Evolutionary conservation across 768 basidiomycete species (phyloP).

Genomic region (Hypsizygus marmoreus): DNA sequence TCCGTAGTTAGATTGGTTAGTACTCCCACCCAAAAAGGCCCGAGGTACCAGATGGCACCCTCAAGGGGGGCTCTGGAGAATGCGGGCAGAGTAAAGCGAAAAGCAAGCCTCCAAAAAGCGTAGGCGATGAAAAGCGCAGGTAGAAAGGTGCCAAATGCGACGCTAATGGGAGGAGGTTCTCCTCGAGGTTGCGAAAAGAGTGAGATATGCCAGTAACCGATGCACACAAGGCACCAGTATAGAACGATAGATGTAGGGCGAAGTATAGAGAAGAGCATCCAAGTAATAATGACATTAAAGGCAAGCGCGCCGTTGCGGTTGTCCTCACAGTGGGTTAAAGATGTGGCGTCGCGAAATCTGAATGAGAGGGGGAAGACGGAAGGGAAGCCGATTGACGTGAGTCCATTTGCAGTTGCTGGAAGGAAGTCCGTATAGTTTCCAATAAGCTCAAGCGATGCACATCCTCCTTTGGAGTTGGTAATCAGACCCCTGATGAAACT

Average conservation of each 20-base stretch:
- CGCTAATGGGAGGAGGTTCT: constrained; percentile 66
- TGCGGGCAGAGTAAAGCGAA: constrained; percentile 71
- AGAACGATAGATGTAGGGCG: constrained; percentile 68
- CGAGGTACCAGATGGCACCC: constrained; percentile 70
- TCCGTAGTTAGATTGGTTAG: constrained; percentile 72
- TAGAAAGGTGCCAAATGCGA: constrained; percentile 77
- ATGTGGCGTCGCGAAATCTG: constrained; percentile 49
- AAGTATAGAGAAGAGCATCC: constrained; percentile 68
- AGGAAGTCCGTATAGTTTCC: constrained; percentile 74
- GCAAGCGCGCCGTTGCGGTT: constrained; percentile 68
- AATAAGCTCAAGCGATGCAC: constrained; percentile 66
- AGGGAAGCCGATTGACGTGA: constrained; percentile 74
- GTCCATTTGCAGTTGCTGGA: constrained; percentile 58
- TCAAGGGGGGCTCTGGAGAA: constrained; percentile 74
- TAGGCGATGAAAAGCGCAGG: constrained; percentile 79
- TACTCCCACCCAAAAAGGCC: constrained; percentile 77
- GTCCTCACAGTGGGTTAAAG: constrained; percentile 69
- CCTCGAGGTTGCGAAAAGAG: constrained; percentile 76
- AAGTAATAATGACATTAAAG: constrained; percentile 71
- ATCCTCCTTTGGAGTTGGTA: constrained; percentile 70
- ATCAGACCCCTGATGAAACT: constrained; percentile 56
- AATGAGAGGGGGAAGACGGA: constrained; percentile 74
- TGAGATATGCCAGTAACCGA: constrained; percentile 83
- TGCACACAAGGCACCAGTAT: constrained; percentile 79
- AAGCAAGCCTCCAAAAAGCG: constrained; percentile 75